These are phyloP conservation scores for Asclepias syriaca DNA, from an alignment of 257 asterid species.

Conservation along the genomic window DNA sequence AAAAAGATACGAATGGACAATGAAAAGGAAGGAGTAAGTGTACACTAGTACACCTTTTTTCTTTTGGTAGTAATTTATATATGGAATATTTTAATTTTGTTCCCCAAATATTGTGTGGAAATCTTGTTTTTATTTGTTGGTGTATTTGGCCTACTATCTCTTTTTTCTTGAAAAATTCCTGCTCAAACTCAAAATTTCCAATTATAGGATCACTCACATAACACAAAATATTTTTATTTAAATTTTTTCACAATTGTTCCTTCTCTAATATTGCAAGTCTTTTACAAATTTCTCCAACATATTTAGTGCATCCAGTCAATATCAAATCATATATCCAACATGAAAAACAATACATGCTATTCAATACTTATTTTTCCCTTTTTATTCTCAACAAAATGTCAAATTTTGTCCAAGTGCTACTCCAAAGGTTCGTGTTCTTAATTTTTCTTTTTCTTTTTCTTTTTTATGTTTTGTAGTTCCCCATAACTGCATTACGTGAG, in stretches of 20 bases:
- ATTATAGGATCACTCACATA: not conserved
- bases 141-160: no score
- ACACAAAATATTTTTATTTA: no score
- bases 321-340: no score
- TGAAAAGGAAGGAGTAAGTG: slow-evolving; percentile 86
- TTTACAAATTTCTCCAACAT: no score
- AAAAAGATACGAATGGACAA: slow-evolving; percentile 94
- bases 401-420: not conserved
- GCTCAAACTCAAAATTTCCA: not conserved
- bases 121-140: not conserved
- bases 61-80: not conserved
- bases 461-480: slow-evolving; percentile 48
- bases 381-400: not conserved
- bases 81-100: not conserved
- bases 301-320: no score
- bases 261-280: no score
- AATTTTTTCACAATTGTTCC: no score
- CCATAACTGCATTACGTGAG: slow-evolving; percentile 86
- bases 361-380: no score
- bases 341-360: no score
- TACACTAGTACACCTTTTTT: not conserved
- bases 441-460: not conserved
- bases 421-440: not conserved
- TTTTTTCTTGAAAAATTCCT: not conserved
- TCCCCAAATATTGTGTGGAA: not conserved